Base-by-base conservation (phyloP, 768 basidiomycete species). In the Leccinum olivaceopallidum region DNA sequence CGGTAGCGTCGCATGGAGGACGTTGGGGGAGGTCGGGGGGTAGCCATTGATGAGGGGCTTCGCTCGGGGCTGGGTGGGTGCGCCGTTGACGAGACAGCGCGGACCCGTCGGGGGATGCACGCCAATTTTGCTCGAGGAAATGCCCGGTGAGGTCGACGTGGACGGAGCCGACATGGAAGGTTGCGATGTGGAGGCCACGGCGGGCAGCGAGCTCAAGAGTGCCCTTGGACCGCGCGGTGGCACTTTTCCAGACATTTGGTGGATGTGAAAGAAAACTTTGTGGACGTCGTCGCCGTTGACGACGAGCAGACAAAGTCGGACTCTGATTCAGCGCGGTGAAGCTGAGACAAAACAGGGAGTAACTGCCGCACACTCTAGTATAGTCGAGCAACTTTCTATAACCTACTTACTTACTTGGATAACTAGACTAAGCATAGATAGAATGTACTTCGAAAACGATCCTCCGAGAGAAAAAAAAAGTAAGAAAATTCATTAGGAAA, bases 211-310 rank as follows among this genome's bases (percentile, higher is more conserved):
- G 60, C 82, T 83, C 62, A 85, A 68, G 61, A 92, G 78, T 50
- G 89, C 89, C 61, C 89, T 78, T 51, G 89, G 89, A 58, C 89
- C 89, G 65, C 80, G 82, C 65, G 89, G 89, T 67, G 89, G 89
- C 55, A 83, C 85, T 78, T 87, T 90, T 70, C 89, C 88, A 75
- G 89, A 89, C 89, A 91, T 64, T 42, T 42, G 22, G 55, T 57
- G 14, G 42, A 58, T 57, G 20, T 24, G 2, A 55, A 30, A 36
- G 20, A 37, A 56, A 16, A 63, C 20, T 50, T 12, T 0, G 62
- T 60, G 42, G 42, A 9, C 56, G 68, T 59, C 68, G 70, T 54
- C 70, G 70, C 54, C 54, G 65, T 56, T 59, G 63, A 67, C 64
- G 70, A 71, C 66, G 69, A 63, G 62, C 18, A 65, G 58, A 44